These are phyloP conservation scores for Lachnellula suecica DNA, from an alignment of 2,329 filamentous ascomycete species.

Conservation along the genomic window DNA sequence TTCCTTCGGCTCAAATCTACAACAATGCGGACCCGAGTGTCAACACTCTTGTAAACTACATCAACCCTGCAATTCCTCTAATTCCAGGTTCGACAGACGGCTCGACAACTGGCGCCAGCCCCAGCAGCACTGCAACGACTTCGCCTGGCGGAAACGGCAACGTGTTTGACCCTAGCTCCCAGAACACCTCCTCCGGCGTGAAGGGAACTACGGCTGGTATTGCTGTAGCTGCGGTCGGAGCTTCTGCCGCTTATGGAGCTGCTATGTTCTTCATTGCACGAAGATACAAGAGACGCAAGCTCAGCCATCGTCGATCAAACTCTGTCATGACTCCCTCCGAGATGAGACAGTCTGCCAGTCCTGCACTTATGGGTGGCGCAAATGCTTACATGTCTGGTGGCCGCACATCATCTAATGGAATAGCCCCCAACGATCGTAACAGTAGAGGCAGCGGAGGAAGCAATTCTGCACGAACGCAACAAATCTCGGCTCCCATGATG, in stretches of 20 bases:
- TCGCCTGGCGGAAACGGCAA: conserved; percentile 38
- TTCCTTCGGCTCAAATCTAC: conserved; percentile 74
- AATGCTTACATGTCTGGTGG: conserved; percentile 40
- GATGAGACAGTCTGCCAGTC: conserved; percentile 43
- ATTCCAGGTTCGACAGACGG: conserved; percentile 37
- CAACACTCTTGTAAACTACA: conserved; percentile 71
- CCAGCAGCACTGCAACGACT: conserved; percentile 33
- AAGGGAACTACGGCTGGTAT: conserved; percentile 66
- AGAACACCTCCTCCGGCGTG: conserved; percentile 51
- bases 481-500: conserved; percentile 74
- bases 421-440: conserved; percentile 38
- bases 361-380: conserved; percentile 50
- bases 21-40: conserved; percentile 65
- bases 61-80: conserved; percentile 72
- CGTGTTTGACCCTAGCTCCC: conserved; percentile 37
- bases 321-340: conserved; percentile 53
- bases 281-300: conserved; percentile 66
- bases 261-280: conserved; percentile 76
- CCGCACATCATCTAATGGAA: conserved; percentile 35
- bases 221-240: conserved; percentile 61
- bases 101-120: conserved; percentile 35
- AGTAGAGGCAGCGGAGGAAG: conserved; percentile 45
- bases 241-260: conserved; percentile 69
- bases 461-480: conserved; percentile 56
- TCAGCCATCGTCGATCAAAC: conserved; percentile 60